These are phyloP conservation scores for Aciculosporium take DNA, from an alignment of 2,329 filamentous ascomycete genomes.

Conservation along the genomic window DNA sequence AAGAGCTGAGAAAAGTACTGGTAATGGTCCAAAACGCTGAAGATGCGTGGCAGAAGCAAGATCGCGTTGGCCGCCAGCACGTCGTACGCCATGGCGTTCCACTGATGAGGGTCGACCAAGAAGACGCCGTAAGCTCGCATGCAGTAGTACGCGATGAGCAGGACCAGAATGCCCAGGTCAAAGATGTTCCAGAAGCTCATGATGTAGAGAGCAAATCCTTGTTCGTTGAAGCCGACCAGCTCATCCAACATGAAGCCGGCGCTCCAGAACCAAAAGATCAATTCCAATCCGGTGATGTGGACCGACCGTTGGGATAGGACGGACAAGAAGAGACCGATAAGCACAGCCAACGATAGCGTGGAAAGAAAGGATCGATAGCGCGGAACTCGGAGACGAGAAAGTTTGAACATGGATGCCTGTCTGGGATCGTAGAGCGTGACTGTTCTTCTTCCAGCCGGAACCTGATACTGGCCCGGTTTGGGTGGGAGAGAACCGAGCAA, in stretches of 20 bases:
- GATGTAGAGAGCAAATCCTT: slow-evolving; percentile 90
- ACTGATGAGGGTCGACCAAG: slow-evolving; percentile 57
- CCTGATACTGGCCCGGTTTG: slow-evolving; percentile 19
- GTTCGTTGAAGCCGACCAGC: slow-evolving; percentile 89
- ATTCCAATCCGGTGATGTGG: slow-evolving; percentile 69
- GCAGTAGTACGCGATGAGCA: slow-evolving; percentile 80
- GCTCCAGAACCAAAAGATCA: slow-evolving; percentile 96
- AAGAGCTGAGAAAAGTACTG: slow-evolving; percentile 91
- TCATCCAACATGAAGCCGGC: slow-evolving; percentile 95
- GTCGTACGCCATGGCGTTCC: slow-evolving; percentile 81
- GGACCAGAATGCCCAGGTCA: slow-evolving; percentile 73
- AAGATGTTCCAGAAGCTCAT: slow-evolving; percentile 98
- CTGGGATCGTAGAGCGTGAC: slow-evolving; percentile 82
- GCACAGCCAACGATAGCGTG: slow-evolving; percentile 70
- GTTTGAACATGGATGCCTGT: slow-evolving; percentile 80
- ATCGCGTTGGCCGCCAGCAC: slow-evolving; percentile 87
- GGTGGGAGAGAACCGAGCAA: slow-evolving; percentile 27
- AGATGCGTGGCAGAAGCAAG: slow-evolving; percentile 75
- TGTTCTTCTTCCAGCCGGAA: slow-evolving; percentile 46
- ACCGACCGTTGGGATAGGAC: slow-evolving; percentile 64
- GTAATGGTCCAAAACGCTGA: slow-evolving; percentile 87
- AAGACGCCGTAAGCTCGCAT: slow-evolving; percentile 81
- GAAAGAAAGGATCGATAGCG: slow-evolving; percentile 85
- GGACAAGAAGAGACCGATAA: slow-evolving; percentile 73
- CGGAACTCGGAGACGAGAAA: slow-evolving; percentile 79